Percentiles rank a stretch among this genome's conserved stretches.
Evolutionary conservation across 805 yeast species (phyloP).

Genomic region (Wickerhamiella siamensis): DNA sequence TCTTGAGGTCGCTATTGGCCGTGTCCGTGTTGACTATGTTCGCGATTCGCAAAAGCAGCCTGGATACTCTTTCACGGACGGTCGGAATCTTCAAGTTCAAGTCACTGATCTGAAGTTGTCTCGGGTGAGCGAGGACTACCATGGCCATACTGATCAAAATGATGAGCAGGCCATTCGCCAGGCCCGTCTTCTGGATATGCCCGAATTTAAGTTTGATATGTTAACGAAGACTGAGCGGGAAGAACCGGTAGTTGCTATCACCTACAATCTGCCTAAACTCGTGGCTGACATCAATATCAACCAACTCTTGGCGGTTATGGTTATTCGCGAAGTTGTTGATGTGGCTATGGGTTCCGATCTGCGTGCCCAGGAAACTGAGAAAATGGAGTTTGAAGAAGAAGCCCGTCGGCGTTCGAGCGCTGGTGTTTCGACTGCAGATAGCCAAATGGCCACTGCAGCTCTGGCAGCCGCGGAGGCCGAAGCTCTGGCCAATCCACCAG

Average conservation of each 20-base stretch:
- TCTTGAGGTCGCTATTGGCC: slow-evolving; percentile 6
- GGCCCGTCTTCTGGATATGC: slow-evolving; percentile 8
- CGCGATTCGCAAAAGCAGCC: slow-evolving; percentile 1
- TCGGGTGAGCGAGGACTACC: slow-evolving; percentile 11
- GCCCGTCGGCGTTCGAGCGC: slow-evolving; percentile 1
- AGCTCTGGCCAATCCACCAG: not conserved
- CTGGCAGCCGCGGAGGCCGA: slow-evolving; percentile 16
- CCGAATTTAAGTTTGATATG: slow-evolving; percentile 5
- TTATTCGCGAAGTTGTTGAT: slow-evolving; percentile 17
- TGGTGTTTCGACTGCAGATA: slow-evolving; percentile 6
- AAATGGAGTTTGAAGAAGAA: slow-evolving; percentile 1
- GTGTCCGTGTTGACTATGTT: slow-evolving; percentile 7
- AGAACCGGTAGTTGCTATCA: not conserved
- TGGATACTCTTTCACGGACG: slow-evolving; percentile 9
- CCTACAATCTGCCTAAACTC: slow-evolving; percentile 11
- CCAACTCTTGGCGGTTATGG: slow-evolving; percentile 17
- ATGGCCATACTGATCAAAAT: not conserved
- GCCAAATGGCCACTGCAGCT: slow-evolving; percentile 13
- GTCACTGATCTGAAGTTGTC: slow-evolving; percentile 9
- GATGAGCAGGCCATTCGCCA: slow-evolving; percentile 6
- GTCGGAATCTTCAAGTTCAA: slow-evolving; percentile 9
- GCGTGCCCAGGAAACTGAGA: slow-evolving; percentile 1
- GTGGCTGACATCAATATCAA: slow-evolving; percentile 14
- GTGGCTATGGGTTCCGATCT: slow-evolving; percentile 10
- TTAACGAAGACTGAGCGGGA: slow-evolving; percentile 6